Evolutionary conservation across 805 yeast species (phyloP).

Genomic region (Hermanozyma aechmeae): DNA sequence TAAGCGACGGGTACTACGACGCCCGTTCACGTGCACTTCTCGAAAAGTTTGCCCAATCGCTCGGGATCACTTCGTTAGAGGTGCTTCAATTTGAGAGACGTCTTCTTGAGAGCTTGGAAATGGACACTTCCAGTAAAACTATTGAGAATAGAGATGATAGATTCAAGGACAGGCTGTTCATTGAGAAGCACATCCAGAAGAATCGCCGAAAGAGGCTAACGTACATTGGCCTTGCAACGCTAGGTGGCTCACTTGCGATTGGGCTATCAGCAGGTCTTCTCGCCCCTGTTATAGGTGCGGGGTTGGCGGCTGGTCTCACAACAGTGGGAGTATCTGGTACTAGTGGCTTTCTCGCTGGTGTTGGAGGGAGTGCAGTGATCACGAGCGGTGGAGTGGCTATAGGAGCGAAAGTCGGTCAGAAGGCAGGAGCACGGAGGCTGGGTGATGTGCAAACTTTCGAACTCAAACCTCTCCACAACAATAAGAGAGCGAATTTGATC

Average conservation of each 20-base stretch:
- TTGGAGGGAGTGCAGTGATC: constrained; percentile 92
- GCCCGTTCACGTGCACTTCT: constrained; percentile 80
- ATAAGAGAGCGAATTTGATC: constrained; percentile 77
- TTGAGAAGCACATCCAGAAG: constrained; percentile 62
- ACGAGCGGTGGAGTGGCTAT: constrained; percentile 85
- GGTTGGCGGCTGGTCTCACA: constrained; percentile 92
- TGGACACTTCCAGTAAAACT: constrained; percentile 46
- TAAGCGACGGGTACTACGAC: constrained; percentile 83
- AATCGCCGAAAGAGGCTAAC: constrained; percentile 61
- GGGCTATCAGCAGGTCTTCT: constrained; percentile 92
- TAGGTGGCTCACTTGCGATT: constrained; percentile 90
- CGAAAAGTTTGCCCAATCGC: constrained; percentile 50
- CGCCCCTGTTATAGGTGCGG: constrained; percentile 98
- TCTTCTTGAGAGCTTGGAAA: constrained; percentile 80
- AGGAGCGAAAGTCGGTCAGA: constrained; percentile 83
- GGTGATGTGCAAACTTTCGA: constrained; percentile 94
- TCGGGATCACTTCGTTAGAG: constrained; percentile 58
- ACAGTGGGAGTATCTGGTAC: constrained; percentile 96
- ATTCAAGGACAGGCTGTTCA: constrained; percentile 67
- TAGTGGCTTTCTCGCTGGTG: constrained; percentile 84
- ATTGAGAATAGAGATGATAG: constrained; percentile 62
- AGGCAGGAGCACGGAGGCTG: constrained; percentile 77
- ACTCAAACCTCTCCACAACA: constrained; percentile 85
- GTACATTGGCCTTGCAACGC: constrained; percentile 88
- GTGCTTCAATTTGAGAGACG: constrained; percentile 84